Base-by-base conservation (phyloP, 2,329 filamentous ascomycete species). In the Cercospora sp. region DNA sequence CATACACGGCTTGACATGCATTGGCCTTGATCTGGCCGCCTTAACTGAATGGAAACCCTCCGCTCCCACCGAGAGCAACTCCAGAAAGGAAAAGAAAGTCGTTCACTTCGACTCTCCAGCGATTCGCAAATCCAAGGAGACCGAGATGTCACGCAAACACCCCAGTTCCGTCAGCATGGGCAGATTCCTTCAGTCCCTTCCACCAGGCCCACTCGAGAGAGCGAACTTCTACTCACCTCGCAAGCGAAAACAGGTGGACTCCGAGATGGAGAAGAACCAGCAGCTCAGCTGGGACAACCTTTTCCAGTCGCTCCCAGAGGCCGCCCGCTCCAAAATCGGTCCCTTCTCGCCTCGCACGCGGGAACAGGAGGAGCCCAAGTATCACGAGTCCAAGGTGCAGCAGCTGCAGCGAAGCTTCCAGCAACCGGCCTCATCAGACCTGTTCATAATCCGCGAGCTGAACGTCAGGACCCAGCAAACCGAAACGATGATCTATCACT, bases 141-240 rank as follows among this genome's bases (percentile, higher is more conserved):
- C 34, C 13, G 34, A 40, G 34, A 40, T 40, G 34, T 40, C 34
- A 24, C 49, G 62, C 0, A 64, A 64, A 64, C 62, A 64, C 32
- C 62, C 62, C 18, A 45, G 49, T 30, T 58, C 62, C 16, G 51
- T 64, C 13, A 28, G 62, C 9, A 64, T 64, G 62, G 62, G 49
- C 13, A 32, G 62, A 10, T 58, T 57, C 32, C 49, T 57, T 32
- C 37, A 43, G 18, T 51, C 26, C 5, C 21, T 58, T 24, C 18
- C 30, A 7, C 21, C 16, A 34, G 24, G 4, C 18, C 21, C 32
- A 12, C 18, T 43, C 5, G 7, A 12, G n/a, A 53, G 18, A 16
- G 30, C 49, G 1, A 51, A 51, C 7, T 51, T 51, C 45, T 51
- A 26, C 18, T 51, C 45, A 26, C 45, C 45, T 24, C 45, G 45